Percentiles rank a stretch among this genome's conserved stretches.
Evolutionary conservation across 148 eudicot genomes (phyloP).

Genomic region (Camellia granthamiana): DNA sequence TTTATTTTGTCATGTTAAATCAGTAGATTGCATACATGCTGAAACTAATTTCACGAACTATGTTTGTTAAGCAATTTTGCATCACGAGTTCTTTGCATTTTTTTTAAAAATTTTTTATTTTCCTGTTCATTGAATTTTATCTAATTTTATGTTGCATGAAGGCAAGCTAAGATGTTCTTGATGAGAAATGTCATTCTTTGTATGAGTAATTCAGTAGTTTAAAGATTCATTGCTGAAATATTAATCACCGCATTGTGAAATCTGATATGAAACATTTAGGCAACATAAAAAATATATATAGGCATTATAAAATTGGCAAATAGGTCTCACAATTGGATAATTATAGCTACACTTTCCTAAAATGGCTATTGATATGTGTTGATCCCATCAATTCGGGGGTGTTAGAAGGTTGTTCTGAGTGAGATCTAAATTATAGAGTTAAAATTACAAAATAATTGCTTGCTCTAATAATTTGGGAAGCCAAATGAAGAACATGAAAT

Average conservation of each 20-base stretch:
- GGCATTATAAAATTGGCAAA: neutral
- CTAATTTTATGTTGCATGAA: conserved; percentile 2
- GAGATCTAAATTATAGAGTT: neutral
- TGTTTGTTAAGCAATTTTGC: neutral
- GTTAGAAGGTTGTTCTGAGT: no score
- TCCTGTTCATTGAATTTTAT: neutral
- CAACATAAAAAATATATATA: neutral
- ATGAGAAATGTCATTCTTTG: neutral
- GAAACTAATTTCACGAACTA: neutral
- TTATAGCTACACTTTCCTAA: neutral
- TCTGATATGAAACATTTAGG: no score
- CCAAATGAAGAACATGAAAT: conserved; percentile 10
- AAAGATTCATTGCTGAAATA: no score
- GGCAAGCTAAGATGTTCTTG: neutral
- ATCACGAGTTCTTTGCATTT: neutral
- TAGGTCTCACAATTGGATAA: neutral
- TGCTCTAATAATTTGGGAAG: neutral
- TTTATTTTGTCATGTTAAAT: neutral
- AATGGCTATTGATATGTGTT: no score
- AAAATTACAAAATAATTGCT: neutral
- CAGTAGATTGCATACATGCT: neutral
- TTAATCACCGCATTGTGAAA: no score
- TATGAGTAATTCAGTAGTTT: neutral
- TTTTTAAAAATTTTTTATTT: no score
- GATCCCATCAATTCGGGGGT: no score